phyloP scores from a whole-genome alignment of 176 grass and related monocot genomes.

The Raddia distichophylla region DNA sequence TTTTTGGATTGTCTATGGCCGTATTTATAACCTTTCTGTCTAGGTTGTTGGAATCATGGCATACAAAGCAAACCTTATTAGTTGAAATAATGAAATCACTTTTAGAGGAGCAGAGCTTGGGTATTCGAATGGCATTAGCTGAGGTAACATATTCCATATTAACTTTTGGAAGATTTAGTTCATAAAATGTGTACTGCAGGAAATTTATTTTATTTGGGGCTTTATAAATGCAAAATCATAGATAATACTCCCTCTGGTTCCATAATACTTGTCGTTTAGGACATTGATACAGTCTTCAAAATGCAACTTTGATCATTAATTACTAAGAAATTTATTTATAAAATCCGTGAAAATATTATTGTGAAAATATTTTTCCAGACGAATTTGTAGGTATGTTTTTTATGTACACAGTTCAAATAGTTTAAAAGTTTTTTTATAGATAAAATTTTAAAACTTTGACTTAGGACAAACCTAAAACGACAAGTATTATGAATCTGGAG shows the following conservation, averaged over 20 bases:
- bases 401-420: too few species aligned
- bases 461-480: too few species aligned
- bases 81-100: conserved; percentile 90
- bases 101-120: conserved; percentile 80
- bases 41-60: conserved; percentile 98
- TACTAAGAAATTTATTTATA: too few species aligned
- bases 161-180: not conserved
- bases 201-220: not conserved
- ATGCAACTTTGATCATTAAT: too few species aligned
- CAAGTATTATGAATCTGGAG: too few species aligned
- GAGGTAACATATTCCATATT: conserved; percentile 52
- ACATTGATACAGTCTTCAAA: too few species aligned
- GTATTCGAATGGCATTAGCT: conserved; percentile 77
- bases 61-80: conserved; percentile 70
- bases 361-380: too few species aligned
- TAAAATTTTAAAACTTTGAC: too few species aligned
- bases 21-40: conserved; percentile 17
- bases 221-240: conserved; percentile 9
- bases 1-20: not conserved
- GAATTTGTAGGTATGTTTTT: too few species aligned
- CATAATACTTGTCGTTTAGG: too few species aligned
- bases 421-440: too few species aligned
- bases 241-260: not conserved
- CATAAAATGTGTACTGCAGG: not conserved
- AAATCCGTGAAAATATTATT: too few species aligned